phyloP scores from a whole-genome alignment of 352 stramenopile genomes.

The Globisporangium viniferum region DNA sequence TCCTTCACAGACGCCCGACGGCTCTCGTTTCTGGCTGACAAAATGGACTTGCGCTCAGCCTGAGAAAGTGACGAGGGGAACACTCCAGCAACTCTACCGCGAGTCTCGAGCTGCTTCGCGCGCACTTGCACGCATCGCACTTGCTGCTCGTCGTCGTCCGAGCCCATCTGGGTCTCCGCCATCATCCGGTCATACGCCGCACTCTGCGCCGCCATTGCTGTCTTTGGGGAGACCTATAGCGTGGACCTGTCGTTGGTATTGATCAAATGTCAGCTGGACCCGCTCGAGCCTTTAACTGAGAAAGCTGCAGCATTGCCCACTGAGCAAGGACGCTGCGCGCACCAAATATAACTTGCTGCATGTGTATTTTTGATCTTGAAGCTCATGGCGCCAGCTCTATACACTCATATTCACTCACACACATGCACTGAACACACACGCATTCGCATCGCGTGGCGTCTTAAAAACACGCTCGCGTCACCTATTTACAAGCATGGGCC shows the following conservation, averaged over 20 bases:
- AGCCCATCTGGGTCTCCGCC: constrained; percentile 10
- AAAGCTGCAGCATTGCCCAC: no score
- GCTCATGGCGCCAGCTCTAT: not conserved
- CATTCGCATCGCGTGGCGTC: not conserved
- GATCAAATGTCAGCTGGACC: no score
- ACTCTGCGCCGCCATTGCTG: constrained; percentile 1
- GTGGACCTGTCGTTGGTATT: no score
- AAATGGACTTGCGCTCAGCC: not conserved
- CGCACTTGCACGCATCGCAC: not conserved
- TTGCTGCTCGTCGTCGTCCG: constrained; percentile 7
- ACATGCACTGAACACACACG: not conserved
- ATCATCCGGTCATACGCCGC: constrained; percentile 12
- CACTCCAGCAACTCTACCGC: not conserved
- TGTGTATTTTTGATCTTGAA: not conserved
- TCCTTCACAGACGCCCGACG: not conserved
- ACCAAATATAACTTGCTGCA: not conserved
- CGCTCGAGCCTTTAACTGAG: no score
- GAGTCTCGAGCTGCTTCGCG: not conserved
- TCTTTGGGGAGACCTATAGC: not conserved
- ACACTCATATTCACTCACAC: no score
- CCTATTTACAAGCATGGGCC: no score
- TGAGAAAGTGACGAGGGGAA: not conserved
- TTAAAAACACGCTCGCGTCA: not conserved
- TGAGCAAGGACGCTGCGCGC: not conserved
- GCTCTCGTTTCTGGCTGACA: not conserved